A percentile compares a stretch with the other conserved stretches of the same genome.
These are phyloP conservation scores for Cyclocybe cylindracea DNA, from an alignment of 768 basidiomycete genomes.

Conservation along the genomic window DNA sequence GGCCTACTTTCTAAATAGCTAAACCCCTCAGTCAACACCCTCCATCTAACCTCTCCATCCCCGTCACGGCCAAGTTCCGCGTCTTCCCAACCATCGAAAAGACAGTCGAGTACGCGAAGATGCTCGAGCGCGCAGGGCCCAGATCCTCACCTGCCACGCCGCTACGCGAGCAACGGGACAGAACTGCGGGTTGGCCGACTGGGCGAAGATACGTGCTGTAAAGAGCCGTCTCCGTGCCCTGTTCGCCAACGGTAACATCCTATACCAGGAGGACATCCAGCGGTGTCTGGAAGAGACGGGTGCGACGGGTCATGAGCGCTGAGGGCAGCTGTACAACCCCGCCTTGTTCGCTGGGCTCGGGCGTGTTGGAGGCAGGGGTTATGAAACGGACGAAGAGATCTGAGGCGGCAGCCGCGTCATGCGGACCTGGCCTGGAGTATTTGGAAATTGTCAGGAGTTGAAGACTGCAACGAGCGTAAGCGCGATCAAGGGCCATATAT, in stretches of 20 bases:
- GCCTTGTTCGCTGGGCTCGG: constrained; percentile 61
- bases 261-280: constrained; percentile 82
- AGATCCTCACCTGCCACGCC: constrained; percentile 95
- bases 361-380: constrained; percentile 15
- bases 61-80: constrained; percentile 96
- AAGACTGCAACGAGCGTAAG: constrained; percentile 71
- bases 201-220: constrained; percentile 87
- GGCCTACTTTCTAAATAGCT: neutral
- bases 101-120: constrained; percentile 92
- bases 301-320: constrained; percentile 95
- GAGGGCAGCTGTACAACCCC: constrained; percentile 95
- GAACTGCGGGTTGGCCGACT: constrained; percentile 82
- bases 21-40: constrained; percentile 65
- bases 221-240: constrained; percentile 89
- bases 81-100: constrained; percentile 84
- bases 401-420: constrained; percentile 53
- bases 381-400: constrained; percentile 32
- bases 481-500: constrained; percentile 90
- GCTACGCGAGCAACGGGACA: constrained; percentile 91
- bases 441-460: constrained; percentile 73
- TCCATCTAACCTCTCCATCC: constrained; percentile 86
- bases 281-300: constrained; percentile 78
- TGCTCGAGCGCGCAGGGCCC: constrained; percentile 94
- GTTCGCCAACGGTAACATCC: constrained; percentile 95
- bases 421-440: constrained; percentile 83